Conservation (phyloP, 2,329 filamentous ascomycete species). For the Didymella keratinophila region DNA sequence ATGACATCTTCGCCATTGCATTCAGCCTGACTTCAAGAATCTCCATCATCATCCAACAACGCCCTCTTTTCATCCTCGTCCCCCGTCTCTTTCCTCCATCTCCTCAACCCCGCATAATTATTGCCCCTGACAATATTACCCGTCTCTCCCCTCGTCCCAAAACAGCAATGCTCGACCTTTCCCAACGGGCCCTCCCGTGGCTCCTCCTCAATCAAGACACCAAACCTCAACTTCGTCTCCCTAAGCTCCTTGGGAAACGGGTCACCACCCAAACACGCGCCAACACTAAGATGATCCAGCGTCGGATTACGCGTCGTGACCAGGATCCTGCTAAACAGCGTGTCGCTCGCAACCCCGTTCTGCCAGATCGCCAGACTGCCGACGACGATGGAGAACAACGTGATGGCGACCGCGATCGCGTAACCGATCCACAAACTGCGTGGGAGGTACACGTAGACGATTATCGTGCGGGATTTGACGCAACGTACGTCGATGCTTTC, state of each 20-base stretch:
- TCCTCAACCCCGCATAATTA: constrained; percentile 47
- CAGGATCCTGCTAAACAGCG: constrained; percentile 48
- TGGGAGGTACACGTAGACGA: constrained; percentile 44
- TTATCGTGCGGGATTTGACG: constrained; percentile 35
- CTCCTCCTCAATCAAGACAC: constrained; percentile 50
- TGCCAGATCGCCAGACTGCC: constrained; percentile 45
- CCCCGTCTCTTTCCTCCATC: background rate
- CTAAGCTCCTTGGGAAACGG: constrained; percentile 51
- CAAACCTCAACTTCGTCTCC: constrained; percentile 50
- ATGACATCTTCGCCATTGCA: background rate
- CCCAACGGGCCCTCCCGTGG: constrained; percentile 42
- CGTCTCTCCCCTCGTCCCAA: constrained; percentile 49
- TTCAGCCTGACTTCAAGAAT: background rate
- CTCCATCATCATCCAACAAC: constrained; percentile 6
- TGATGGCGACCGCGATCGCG: constrained; percentile 41
- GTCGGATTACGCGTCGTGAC: constrained; percentile 51
- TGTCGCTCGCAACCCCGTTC: constrained; percentile 50
- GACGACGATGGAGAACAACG: constrained; percentile 40
- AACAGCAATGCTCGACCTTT: constrained; percentile 50
- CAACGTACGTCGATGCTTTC: constrained; percentile 36
- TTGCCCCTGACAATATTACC: constrained; percentile 50
- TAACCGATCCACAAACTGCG: constrained; percentile 49
- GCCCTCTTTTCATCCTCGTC: constrained; percentile 6
- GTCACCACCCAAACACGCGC: constrained; percentile 52
- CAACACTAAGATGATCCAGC: constrained; percentile 50